Base-by-base conservation (phyloP, 2,329 filamentous ascomycete species). In the Parafenestella ontariensis region DNA sequence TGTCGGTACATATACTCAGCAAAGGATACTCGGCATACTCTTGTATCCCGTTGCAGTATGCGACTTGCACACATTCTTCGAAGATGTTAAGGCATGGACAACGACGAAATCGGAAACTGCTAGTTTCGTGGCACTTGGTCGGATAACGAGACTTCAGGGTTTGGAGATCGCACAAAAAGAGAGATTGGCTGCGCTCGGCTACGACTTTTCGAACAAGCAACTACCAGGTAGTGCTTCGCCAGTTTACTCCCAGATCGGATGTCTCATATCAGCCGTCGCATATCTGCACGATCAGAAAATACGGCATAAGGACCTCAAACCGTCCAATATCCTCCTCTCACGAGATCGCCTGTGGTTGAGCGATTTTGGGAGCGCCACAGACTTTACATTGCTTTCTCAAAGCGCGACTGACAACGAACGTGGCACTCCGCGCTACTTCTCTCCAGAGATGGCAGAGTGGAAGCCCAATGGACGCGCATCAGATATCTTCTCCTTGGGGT, bases 401-500 rank as follows among this genome's bases (percentile, higher is more conserved):
- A 69, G 65, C 31, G 58, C 58, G 9, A 68, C 66, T 4, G 61
- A 66, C n/a, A 56, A 61, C 26, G 63, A 65, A 10, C 52, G 59
- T 17, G 66, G 64, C 13, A 65, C 64, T 1, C 59, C 63, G 1
- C 61, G 56, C 3, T 68, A 68, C 28, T 64, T 65, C 20, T 52
- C 59, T 1, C 66, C 66, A 8, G 66, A 68, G 40, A 54, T 66
- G 34, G 56, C 52, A 11, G 36, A 40, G 11, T 62, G 44, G 28
- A 39, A 57, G 24, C 46, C 45, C 1, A 49, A 17, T 33, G 63
- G 65, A 3, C 54, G 64, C 3, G 58, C 62, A 62, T 84, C 87
- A 37, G 89, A 92, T 68, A 79, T 92, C 26, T 92, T 89, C 75
- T 89, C 87, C 2, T 79, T 92, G 1, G 89, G 86, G 11, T 89